Evolutionary conservation across 2,329 filamentous ascomycete species (phyloP), one percentile per base, ranked within the genome.

Genomic region (Alternaria tenuissima): DNA sequence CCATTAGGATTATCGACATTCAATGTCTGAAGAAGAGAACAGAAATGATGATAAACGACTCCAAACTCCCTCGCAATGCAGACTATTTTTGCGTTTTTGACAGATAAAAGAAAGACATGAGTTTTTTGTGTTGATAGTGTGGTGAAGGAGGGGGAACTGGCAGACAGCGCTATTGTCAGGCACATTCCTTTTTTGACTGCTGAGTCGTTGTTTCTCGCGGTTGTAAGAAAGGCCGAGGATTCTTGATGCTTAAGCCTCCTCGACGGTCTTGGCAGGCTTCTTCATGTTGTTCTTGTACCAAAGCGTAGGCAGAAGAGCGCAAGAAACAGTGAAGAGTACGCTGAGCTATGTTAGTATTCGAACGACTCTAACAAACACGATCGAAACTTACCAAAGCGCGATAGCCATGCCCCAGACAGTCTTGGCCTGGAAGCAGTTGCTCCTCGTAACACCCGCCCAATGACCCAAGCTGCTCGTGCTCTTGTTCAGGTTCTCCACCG

Each of bases 371-470:
- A 11, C 14, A 0, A 14, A 26, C n/a, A 6, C 28, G 0, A 1
- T n/a, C 14, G 12, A 4, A 34, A 82, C 84, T 74, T 74, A 88
- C 86, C 86, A 93, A 51, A 96, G 85, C 5, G 89, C 89, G 78
- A 97, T 94, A 76, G 88, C 87, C 61, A 97, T 80, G 1, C 93
- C 93, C 94, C 93, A 97, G 66, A 95, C 87, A 16, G 91, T 87
- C 84, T 96, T 96, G 77, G 93, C 88, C 82, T 95, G 89, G 72
- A 89, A 88, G 81, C 94, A 97, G 56, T 91, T 91, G 63, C 51
- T 62, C 55, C 18, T 85, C 73, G 83, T 87, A 8, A 85, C 83
- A n/a, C 86, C 86, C 44, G 87, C 86, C 85, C 86, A 89, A 57
- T 81, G 78, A 14, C 73, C 80, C 56, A 88, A 73, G 41, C 76